Conservation (phyloP, 106 monocot species). For the Acorus gramineus region DNA sequence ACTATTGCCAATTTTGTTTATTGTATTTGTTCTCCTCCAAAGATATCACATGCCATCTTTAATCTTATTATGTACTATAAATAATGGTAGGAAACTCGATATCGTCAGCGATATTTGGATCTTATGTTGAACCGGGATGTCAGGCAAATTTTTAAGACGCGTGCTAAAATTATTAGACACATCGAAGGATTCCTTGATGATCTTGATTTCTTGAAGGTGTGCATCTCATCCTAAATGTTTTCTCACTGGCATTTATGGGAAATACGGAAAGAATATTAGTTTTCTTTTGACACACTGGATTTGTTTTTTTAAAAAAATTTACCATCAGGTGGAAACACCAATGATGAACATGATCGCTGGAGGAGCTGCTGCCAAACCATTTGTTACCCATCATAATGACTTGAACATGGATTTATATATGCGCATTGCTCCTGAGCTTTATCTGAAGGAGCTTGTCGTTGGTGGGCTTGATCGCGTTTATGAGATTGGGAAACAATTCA, state of each 20-base stretch:
- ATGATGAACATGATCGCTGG: conserved; percentile 99
- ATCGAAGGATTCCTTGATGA: conserved; percentile 58
- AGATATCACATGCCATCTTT: too few species aligned
- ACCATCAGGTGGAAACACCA: conserved; percentile 83
- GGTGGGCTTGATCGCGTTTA: conserved; percentile 88
- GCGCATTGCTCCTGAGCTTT: conserved; percentile 93
- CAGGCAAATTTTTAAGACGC: conserved; percentile 79
- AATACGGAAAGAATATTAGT: too few species aligned
- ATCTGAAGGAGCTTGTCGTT: conserved; percentile 78
- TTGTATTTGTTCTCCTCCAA: too few species aligned
- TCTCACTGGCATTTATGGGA: neutral
- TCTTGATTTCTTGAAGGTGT: conserved; percentile 76
- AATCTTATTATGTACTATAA: conserved; percentile 1
- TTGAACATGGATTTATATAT: conserved; percentile 84
- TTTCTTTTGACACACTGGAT: neutral
- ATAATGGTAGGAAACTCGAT: conserved; percentile 71
- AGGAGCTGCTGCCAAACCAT: conserved; percentile 91
- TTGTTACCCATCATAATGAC: conserved; percentile 88
- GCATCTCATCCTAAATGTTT: conserved; percentile 5
- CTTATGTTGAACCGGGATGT: conserved; percentile 85
- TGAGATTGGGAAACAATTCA: conserved; percentile 96
- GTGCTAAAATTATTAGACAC: conserved; percentile 56
- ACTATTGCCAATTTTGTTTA: too few species aligned
- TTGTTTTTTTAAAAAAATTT: neutral
- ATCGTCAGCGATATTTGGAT: conserved; percentile 87